Conservation (phyloP, 495 filamentous ascomycete genomes). For the Penicillium coprophilum region DNA sequence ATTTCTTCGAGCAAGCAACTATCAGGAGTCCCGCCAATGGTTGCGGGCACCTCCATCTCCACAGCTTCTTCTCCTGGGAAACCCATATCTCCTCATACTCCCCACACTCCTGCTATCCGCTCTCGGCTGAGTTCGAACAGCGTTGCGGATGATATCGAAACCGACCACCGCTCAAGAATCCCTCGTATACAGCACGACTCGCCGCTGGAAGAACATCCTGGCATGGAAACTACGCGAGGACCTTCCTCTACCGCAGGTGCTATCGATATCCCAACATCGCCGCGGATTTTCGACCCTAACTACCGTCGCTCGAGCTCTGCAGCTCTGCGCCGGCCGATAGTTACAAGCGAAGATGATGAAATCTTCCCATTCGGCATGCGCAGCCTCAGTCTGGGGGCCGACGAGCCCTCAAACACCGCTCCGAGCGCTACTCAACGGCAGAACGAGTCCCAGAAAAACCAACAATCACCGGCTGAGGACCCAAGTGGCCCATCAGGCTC, state of each 20-base stretch:
- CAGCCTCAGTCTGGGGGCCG: slow-evolving; percentile 73
- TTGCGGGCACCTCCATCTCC: slow-evolving; percentile 76
- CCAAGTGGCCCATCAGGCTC: slow-evolving; percentile 36
- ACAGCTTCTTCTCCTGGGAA: slow-evolving; percentile 88
- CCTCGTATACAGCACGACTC: slow-evolving; percentile 38
- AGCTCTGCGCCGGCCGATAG: slow-evolving; percentile 61
- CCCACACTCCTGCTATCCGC: slow-evolving; percentile 89
- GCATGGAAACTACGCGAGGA: slow-evolving; percentile 44
- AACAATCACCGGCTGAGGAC: slow-evolving; percentile 29
- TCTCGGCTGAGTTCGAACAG: slow-evolving; percentile 88
- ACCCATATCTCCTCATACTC: slow-evolving; percentile 87
- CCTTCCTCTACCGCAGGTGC: slow-evolving; percentile 57
- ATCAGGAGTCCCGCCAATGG: slow-evolving; percentile 79
- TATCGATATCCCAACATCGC: slow-evolving; percentile 82
- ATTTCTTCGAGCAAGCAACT: slow-evolving; percentile 82
- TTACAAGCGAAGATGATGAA: slow-evolving; percentile 59
- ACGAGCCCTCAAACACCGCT: slow-evolving; percentile 60
- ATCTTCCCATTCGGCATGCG: slow-evolving; percentile 64
- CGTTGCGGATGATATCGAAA: slow-evolving; percentile 67
- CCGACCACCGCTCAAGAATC: slow-evolving; percentile 26
- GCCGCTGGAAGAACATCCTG: slow-evolving; percentile 37
- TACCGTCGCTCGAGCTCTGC: slow-evolving; percentile 75
- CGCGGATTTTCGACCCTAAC: slow-evolving; percentile 58
- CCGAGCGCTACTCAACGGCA: slow-evolving; percentile 57
- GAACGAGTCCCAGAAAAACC: slow-evolving; percentile 36